A percentile compares a stretch with the other conserved stretches of the same genome.
phyloP scores from a whole-genome alignment of 768 basidiomycete genomes.

The Boletales sp. region DNA sequence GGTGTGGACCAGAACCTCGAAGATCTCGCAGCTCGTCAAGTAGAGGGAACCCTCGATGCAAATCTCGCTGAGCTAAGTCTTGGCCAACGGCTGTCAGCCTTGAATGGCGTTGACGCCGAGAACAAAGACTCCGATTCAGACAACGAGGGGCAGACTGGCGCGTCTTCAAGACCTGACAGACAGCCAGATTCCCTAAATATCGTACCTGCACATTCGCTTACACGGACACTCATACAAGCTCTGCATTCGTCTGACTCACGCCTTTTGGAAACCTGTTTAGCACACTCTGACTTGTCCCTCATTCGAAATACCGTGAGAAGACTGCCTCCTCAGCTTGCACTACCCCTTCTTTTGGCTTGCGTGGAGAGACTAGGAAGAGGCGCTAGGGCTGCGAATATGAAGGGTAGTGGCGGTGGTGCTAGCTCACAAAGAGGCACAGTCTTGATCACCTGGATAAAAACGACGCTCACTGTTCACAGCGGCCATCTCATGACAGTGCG shows the following conservation, averaged over 20 bases:
- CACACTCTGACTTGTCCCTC: constrained; percentile 75
- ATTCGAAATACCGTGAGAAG: constrained; percentile 85
- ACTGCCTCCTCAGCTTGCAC: constrained; percentile 81
- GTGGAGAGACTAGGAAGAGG: constrained; percentile 85
- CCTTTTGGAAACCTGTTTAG: constrained; percentile 81
- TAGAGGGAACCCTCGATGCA: constrained; percentile 73
- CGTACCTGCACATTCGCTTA: constrained; percentile 80
- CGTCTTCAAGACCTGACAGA: constrained; percentile 13
- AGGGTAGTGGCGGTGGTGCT: constrained; percentile 74
- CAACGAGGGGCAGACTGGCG: constrained; percentile 45
- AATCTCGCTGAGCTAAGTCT: constrained; percentile 89
- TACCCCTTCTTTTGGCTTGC: constrained; percentile 83
- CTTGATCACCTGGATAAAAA: constrained; percentile 75
- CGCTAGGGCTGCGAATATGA: constrained; percentile 64
- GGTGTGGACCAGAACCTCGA: constrained; percentile 56
- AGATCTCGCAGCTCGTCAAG: constrained; percentile 44
- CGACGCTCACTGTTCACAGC: constrained; percentile 80
- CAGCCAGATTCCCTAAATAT: constrained; percentile 33
- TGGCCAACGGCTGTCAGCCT: constrained; percentile 81
- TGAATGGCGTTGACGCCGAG: constrained; percentile 48
- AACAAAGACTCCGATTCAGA: constrained; percentile 38
- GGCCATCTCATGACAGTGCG: constrained; percentile 92
- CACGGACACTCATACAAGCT: constrained; percentile 93
- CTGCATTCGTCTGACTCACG: constrained; percentile 91
- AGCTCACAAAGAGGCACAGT: constrained; percentile 73